phyloP scores from a whole-genome alignment of 1,139 yeast genomes.

The Candida sp. region DNA sequence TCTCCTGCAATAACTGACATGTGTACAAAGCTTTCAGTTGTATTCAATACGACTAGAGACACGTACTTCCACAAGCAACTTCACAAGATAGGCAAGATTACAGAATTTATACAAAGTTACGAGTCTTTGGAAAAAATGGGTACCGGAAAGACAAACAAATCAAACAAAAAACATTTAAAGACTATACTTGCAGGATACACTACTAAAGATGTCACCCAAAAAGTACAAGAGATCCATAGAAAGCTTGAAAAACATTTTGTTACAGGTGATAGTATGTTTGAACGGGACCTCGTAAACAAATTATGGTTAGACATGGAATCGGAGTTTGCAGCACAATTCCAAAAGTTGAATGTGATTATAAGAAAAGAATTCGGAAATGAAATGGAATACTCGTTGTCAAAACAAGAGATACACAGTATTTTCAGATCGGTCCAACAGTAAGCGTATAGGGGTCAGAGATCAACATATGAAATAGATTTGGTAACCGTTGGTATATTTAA shows the following conservation, averaged over 20 bases:
- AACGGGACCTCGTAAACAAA: constrained; percentile 43
- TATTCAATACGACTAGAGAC: constrained; percentile 44
- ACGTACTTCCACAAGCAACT: constrained; percentile 47
- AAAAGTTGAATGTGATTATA: constrained; percentile 35
- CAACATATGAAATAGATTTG: too few relatives aligned
- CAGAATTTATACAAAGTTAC: constrained; percentile 64
- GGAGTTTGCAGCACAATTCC: constrained; percentile 32
- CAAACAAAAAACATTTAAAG: constrained; percentile 55
- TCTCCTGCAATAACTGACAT: constrained; percentile 28
- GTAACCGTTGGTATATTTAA: too few relatives aligned
- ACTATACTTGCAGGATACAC: constrained; percentile 56
- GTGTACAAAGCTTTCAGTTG: constrained; percentile 41
- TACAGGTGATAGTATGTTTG: constrained; percentile 40
- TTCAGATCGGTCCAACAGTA: constrained; percentile 17
- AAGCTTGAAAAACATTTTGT: constrained; percentile 60
- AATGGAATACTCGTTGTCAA: constrained; percentile 33
- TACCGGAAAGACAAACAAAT: constrained; percentile 57
- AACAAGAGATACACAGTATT: constrained; percentile 32
- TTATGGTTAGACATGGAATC: constrained; percentile 43
- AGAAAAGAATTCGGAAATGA: constrained; percentile 36
- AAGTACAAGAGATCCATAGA: constrained; percentile 53
- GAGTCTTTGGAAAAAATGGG: constrained; percentile 47
- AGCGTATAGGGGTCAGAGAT: too few relatives aligned
- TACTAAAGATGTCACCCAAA: constrained; percentile 52
- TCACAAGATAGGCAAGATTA: constrained; percentile 55